A percentile compares a stretch with the other conserved stretches of the same genome.
Evolutionary conservation across 176 grass and related monocot genomes (phyloP).

Genomic region (Thalia dealbata): DNA sequence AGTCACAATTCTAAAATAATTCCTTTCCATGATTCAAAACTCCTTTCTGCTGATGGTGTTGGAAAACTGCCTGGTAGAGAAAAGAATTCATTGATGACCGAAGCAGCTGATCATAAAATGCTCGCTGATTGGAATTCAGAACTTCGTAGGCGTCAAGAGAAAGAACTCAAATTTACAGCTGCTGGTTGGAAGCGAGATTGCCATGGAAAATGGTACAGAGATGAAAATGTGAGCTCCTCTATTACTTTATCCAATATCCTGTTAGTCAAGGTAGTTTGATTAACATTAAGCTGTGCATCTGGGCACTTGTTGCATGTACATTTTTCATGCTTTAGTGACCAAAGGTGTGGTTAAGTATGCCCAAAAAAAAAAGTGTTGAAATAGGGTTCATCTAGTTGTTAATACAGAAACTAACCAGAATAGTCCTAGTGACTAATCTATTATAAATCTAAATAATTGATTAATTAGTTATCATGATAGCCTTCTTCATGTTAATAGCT

Average conservation of each 20-base stretch:
- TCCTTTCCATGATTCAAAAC: constrained; percentile 8
- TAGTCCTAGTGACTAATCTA: not conserved
- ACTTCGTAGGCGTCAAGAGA: constrained; percentile 26
- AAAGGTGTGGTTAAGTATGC: not conserved
- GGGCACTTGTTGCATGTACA: not conserved
- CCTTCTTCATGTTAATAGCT: not conserved
- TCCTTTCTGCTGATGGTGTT: constrained; percentile 9
- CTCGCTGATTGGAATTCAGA: constrained; percentile 27
- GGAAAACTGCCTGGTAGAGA: constrained; percentile 11
- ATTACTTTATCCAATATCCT: not conserved
- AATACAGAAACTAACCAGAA: not conserved
- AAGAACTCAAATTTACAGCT: constrained; percentile 59
- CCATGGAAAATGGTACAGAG: constrained; percentile 74
- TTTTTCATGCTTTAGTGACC: no score
- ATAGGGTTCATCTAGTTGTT: not conserved
- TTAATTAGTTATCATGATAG: not conserved
- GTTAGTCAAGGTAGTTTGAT: not conserved
- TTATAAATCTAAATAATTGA: not conserved
- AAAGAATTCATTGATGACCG: constrained; percentile 6
- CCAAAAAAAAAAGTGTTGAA: not conserved
- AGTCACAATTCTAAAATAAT: constrained; percentile 13
- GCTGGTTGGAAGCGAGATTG: constrained; percentile 57
- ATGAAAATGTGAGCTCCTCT: constrained; percentile 54
- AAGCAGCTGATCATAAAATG: constrained; percentile 18
- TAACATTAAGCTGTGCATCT: not conserved